Base-by-base conservation (phyloP, 2,329 filamentous ascomycete genomes). In the Trichoderma guizhouense region DNA sequence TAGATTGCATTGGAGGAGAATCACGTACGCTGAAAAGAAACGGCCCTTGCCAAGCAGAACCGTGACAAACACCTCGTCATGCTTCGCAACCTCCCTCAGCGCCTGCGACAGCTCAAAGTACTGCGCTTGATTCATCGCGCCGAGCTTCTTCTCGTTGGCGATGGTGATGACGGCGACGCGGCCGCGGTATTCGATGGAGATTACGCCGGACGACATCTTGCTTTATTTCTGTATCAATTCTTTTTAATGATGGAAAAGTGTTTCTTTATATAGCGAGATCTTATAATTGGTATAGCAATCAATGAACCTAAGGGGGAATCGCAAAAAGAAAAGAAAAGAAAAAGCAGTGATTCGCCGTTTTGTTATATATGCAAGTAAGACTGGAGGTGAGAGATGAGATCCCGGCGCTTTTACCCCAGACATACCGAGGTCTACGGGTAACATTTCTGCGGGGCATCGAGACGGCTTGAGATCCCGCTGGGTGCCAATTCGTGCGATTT, bases 71-170 rank as follows among this genome's bases (percentile, higher is more conserved):
- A 98, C 90, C 75, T 97, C 93, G 73, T 95, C 90, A 74, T 90
- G 90, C 9, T 85, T 86, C 18, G 94, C 95, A 63, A 98, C 86
- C 79, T 97, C 91, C 72, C 91, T 88, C 79, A 99, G 83, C 63
- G 89, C 86, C 76, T 89, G 86, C 1, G 92, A 90, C 55, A 98
- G 87, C 34, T 90, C 87, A 81, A 92, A 97, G 85, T 98, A 98
- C 66, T 91, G 87, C 73, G 88, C 84, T 77, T 88, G 86, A 72
- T 84, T 88, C 66, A 98, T 84, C 36, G 95, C 94, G 81, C 97
- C 97, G 81, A 98, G 93, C 84, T 98, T 98, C 79, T 90, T 88
- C 69, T 91, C 88, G 66, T 93, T 92, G 82, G 95, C 91, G 79
- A 99, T 91, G 21, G 93, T 97, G 81, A 99, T 91, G 79, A 95